phyloP scores from a whole-genome alignment of 208 protist species.

The Novymonas esmeraldas region DNA sequence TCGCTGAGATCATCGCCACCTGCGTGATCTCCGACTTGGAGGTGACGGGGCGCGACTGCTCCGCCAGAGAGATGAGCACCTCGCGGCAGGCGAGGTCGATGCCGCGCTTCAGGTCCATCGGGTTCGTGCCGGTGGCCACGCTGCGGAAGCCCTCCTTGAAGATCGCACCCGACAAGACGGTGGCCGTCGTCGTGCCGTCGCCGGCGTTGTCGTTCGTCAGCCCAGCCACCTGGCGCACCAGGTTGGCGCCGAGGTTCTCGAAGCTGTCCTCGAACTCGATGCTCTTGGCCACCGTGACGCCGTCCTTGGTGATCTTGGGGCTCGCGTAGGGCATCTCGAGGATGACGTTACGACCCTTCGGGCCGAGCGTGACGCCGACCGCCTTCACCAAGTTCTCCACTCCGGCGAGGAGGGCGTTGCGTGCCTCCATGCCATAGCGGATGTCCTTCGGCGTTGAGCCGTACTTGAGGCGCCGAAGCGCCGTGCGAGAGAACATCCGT shows the following conservation, averaged over 20 bases:
- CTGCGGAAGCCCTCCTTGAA: conserved; percentile 98
- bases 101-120: conserved; percentile 99
- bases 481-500: conserved; percentile 49
- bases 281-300: conserved; percentile 99
- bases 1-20: conserved; percentile 99
- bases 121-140: conserved; percentile 99
- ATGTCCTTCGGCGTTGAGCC: conserved; percentile 96
- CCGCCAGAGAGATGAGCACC: conserved; percentile 94
- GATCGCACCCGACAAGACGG: conserved; percentile 98
- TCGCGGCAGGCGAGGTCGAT: conserved; percentile 97
- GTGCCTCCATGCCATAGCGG: conserved; percentile 94
- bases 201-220: conserved; percentile 98
- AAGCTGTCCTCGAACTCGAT: conserved; percentile 99
- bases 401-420: conserved; percentile 93
- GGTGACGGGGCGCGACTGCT: conserved; percentile 95
- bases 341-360: conserved; percentile 99
- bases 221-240: conserved; percentile 95
- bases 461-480: conserved; percentile 63
- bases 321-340: conserved; percentile 98
- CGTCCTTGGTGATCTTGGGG: conserved; percentile 99
- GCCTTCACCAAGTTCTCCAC: conserved; percentile 97
- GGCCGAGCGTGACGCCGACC: conserved; percentile 98
- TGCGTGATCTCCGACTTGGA: conserved; percentile 98
- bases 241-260: conserved; percentile 98
- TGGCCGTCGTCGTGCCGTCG: conserved; percentile 99